Percentiles rank a stretch among this genome's conserved stretches.
These are phyloP conservation scores for Yamadazyma trypodendri DNA, from an alignment of 1,139 yeast genomes.

Conservation along the genomic window DNA sequence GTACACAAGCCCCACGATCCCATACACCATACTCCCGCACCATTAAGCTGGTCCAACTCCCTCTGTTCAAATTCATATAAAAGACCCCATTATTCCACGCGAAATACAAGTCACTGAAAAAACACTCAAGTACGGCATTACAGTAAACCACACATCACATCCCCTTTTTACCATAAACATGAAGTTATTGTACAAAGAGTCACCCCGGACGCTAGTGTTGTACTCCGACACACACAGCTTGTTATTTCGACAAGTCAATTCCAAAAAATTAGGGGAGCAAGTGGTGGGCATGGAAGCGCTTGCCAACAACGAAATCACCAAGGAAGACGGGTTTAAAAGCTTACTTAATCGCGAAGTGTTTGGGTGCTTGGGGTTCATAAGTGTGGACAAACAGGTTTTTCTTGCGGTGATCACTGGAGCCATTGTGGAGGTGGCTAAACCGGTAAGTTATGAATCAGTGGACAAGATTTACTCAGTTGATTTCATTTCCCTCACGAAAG, in stretches of 20 bases:
- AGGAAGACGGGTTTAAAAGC: constrained; percentile 42
- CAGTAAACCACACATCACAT: not conserved
- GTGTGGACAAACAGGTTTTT: constrained; percentile 63
- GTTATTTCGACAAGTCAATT: constrained; percentile 39
- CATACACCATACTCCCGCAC: too few species aligned
- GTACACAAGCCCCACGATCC: too few species aligned
- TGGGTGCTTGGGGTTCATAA: constrained; percentile 86
- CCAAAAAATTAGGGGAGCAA: constrained; percentile 18
- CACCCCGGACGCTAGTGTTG: constrained; percentile 55
- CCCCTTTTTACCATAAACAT: constrained; percentile 20
- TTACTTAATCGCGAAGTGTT: constrained; percentile 58
- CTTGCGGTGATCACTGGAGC: constrained; percentile 78
- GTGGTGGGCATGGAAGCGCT: constrained; percentile 57
- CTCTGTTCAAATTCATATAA: too few species aligned
- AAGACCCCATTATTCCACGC: not conserved
- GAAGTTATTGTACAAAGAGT: constrained; percentile 50
- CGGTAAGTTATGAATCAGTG: constrained; percentile 76
- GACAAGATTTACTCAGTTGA: constrained; percentile 82
- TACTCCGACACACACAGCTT: constrained; percentile 51
- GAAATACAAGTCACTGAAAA: constrained; percentile 1
- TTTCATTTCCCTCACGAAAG: constrained; percentile 69
- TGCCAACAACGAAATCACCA: constrained; percentile 37
- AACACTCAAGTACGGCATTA: not conserved
- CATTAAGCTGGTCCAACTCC: too few species aligned
- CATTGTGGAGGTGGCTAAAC: constrained; percentile 74